Evolutionary conservation across 208 protist genomes (phyloP).

Genomic region (Naegleria fowleri): DNA sequence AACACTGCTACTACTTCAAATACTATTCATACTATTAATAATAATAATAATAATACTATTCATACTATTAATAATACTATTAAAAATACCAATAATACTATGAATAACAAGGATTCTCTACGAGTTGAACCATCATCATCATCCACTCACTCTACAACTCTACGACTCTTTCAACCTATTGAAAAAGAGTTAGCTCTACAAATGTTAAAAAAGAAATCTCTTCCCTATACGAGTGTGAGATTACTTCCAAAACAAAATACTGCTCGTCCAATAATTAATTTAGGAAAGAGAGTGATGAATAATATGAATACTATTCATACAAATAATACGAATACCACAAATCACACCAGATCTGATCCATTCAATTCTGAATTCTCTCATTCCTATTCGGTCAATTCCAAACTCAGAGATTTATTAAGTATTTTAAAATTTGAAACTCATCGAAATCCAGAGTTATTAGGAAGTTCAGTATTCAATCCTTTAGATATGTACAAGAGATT

Average conservation of each 20-base stretch:
- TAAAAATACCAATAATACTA: no score
- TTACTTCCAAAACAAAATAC: slow-evolving; percentile 12
- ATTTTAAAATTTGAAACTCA: slow-evolving; percentile 6
- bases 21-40: no score
- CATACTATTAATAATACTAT: no score
- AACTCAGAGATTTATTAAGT: not conserved
- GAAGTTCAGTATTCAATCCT: slow-evolving; percentile 7
- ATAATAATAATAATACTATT: no score
- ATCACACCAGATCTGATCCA: no score
- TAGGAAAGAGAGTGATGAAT: not conserved
- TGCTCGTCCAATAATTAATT: slow-evolving; percentile 14
- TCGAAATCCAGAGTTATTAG: not conserved
- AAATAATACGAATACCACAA: no score
- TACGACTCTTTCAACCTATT: not conserved
- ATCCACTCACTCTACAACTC: no score
- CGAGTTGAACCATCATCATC: no score
- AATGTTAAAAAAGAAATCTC: not conserved
- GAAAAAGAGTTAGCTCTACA: not conserved
- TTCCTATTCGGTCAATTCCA: not conserved
- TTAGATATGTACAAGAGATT: not conserved
- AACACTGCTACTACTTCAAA: no score
- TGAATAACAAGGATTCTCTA: no score
- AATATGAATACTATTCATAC: no score
- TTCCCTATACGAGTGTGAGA: not conserved
- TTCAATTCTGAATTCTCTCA: not conserved